Evolutionary conservation across 805 yeast species (phyloP).

Genomic region (Lipomyces orientalis): DNA sequence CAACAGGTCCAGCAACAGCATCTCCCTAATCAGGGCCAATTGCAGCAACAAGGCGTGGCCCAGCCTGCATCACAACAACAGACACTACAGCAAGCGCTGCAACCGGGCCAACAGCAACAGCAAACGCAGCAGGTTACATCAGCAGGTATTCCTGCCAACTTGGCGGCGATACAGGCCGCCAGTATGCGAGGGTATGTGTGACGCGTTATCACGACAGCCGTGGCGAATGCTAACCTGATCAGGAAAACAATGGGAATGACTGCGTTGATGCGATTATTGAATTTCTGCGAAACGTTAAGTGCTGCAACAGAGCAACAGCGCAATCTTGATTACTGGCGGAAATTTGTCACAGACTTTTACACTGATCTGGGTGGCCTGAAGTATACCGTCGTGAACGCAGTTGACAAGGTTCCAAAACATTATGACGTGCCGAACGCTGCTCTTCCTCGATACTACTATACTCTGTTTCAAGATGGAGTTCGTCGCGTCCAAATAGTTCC

Average conservation of each 20-base stretch:
- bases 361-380: slow-evolving; percentile 57
- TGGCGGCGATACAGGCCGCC: slow-evolving; percentile 10
- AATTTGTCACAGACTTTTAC: slow-evolving; percentile 57
- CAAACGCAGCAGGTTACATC: slow-evolving; percentile 10
- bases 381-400: slow-evolving; percentile 52
- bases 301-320: slow-evolving; percentile 52
- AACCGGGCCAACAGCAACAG: slow-evolving; percentile 15
- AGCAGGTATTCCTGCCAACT: neutral
- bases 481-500: slow-evolving; percentile 56
- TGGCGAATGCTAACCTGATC: neutral
- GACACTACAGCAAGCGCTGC: slow-evolving; percentile 17
- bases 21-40: slow-evolving; percentile 6
- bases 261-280: slow-evolving; percentile 58
- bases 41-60: slow-evolving; percentile 19
- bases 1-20: slow-evolving; percentile 19
- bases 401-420: slow-evolving; percentile 54
- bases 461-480: slow-evolving; percentile 59
- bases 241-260: slow-evolving; percentile 54
- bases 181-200: slow-evolving; percentile 26
- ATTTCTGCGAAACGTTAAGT: slow-evolving; percentile 56
- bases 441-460: slow-evolving; percentile 66
- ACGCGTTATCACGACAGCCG: slow-evolving; percentile 40
- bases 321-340: slow-evolving; percentile 58
- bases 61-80: slow-evolving; percentile 25
- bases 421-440: slow-evolving; percentile 69